Evolutionary conservation across 2,329 filamentous ascomycete species (phyloP).

Genomic region (Malbranchea zuffiana): DNA sequence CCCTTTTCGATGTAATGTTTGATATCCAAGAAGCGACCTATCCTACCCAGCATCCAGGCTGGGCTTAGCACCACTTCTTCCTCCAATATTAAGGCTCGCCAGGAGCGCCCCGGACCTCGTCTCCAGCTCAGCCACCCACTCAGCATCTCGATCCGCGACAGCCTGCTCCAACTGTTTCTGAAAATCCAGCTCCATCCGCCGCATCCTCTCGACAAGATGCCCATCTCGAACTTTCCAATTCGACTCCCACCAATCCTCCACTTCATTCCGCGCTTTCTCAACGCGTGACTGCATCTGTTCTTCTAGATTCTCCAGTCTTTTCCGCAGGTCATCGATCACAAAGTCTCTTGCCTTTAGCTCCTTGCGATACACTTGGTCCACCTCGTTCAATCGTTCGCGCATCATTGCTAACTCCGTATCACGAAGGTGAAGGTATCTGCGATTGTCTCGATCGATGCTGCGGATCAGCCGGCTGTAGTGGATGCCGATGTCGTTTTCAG

Average conservation of each 20-base stretch:
- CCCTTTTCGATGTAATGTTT: too few species aligned
- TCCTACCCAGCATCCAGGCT: not conserved
- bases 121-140: conserved; percentile 16
- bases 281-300: conserved; percentile 18
- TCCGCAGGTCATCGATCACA: conserved; percentile 21
- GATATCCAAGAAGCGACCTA: not conserved
- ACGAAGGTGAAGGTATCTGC: conserved; percentile 20
- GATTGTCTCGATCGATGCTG: conserved; percentile 23
- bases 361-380: conserved; percentile 24
- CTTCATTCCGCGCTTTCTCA: conserved; percentile 23
- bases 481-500: conserved; percentile 22
- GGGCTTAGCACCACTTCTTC: too few species aligned
- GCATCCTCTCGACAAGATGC: conserved; percentile 20
- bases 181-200: conserved; percentile 17
- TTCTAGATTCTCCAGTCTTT: conserved; percentile 17
- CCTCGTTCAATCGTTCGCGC: conserved; percentile 21
- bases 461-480: conserved; percentile 24
- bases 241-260: conserved; percentile 27
- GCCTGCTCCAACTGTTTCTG: conserved; percentile 16
- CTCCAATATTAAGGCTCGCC: conserved; percentile 7
- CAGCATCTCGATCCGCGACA: conserved; percentile 15
- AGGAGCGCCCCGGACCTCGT: conserved; percentile 14
- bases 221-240: conserved; percentile 26
- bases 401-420: conserved; percentile 22
- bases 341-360: conserved; percentile 23